Evolutionary conservation across 2,329 filamentous ascomycete genomes (phyloP), one percentile per base, ranked within the genome.

Genomic region (Claviceps spartinae): DNA sequence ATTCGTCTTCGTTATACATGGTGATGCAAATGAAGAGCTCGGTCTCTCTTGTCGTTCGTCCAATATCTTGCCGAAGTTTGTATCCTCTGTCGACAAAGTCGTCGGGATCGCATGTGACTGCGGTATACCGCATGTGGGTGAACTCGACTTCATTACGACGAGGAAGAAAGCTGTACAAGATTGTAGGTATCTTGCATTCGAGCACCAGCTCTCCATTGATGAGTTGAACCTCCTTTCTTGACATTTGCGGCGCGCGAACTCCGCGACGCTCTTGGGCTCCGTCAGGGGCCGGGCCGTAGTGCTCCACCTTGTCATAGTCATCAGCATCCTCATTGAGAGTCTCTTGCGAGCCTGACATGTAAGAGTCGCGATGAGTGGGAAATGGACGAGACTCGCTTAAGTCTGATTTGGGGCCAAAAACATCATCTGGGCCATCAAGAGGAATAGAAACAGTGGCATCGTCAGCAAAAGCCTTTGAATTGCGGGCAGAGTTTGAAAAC

Each of bases 1-100:
- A 88, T 65, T 97, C 93, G 68, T 96, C 87, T 69, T 98, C 93
- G 68, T 98, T 98, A 73, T 96, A 97, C 93, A 97, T 97, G 60
- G 93, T 98, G 55, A 98, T 76, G 65, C 90, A 95, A 61, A 98
- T 95, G 66, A 97, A 93, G 7, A 98, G 73, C 68, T 98, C 93
- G 0, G 91, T 97, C 67, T 97, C 90, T 56, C 93, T 82, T 30
- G 83, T 74, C 1, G 87, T 95, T 53, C 74, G 78, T 46, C 89
- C 89, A 55, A 96, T 88, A 63, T 87, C 88, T 68, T 97, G 93
- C 51, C 93, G 85, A 61, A 98, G 72, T 64, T 94, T 93, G 73
- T 96, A 98, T 1, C 90, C 91, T 56, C 84, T 81, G 7, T 83
- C 77, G 3, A 89, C 86, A 61, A 95, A 97, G 65, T 97, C 89